Conservation (phyloP, 495 filamentous ascomycete species). For the Aspergillus steynii region DNA sequence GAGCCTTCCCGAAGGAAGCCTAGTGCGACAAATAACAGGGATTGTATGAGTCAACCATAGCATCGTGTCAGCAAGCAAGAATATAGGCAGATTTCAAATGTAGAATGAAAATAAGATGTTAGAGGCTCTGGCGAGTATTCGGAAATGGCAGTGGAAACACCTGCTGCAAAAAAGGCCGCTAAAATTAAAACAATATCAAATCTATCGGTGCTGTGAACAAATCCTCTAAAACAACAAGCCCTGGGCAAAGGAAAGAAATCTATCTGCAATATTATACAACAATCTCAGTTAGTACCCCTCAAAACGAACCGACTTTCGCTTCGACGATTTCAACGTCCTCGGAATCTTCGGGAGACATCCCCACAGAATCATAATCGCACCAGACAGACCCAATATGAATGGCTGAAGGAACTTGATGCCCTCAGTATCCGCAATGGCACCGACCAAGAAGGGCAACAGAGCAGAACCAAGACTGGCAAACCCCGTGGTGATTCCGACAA, state of each 20-base stretch:
- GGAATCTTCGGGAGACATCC: neutral
- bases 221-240: too few relatives aligned
- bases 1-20: neutral
- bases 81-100: too few relatives aligned
- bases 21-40: neutral
- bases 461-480: constrained; percentile 45
- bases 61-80: too few relatives aligned
- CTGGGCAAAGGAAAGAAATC: too few relatives aligned
- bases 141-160: too few relatives aligned
- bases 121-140: too few relatives aligned
- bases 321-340: neutral
- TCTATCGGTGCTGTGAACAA: too few relatives aligned
- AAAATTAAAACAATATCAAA: too few relatives aligned
- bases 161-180: too few relatives aligned
- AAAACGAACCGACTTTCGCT: neutral
- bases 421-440: neutral
- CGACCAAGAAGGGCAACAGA: neutral
- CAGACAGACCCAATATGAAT: neutral
- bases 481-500: constrained; percentile 73
- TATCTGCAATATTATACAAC: too few relatives aligned
- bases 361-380: neutral
- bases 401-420: neutral
- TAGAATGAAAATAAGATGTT: too few relatives aligned
- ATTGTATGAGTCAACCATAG: neutral
- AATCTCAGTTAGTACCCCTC: neutral